Evolutionary conservation across 805 yeast species (phyloP), one percentile per base, ranked within the genome.

Genomic region (Myxozyma neglecta): DNA sequence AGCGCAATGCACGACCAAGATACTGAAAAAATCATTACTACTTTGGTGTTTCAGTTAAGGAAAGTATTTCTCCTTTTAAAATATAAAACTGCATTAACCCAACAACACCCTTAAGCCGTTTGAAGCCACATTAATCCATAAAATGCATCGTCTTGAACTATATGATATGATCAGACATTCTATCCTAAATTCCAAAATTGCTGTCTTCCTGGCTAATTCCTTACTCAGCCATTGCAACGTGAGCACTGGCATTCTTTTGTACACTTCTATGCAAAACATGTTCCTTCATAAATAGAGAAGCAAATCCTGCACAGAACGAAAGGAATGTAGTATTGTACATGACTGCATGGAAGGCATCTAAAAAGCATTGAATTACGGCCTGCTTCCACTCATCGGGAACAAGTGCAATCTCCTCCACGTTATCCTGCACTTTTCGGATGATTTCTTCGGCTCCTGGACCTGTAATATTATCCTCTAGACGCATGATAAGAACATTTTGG

Each of bases 401-500:
- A 14, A 42, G 35, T 32, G 45, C 58, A 16, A 63, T 61, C 36
- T 56, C 61, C 16, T 63, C 66, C 16, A 63, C 59, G 10, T 47
- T 42, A 52, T 63, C 66, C 47, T 63, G 66, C 6, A 63, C 59
- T 24, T 42, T 35, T 34, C 59, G 56, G 46, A 64, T 64, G 46
- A 64, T 54, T 6, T 60, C 63, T 36, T 61, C 63, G 13, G 60
- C 56, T 2, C 63, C 67, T 7, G 68, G 68, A 8, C 68, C 68
- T 16, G 66, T 59, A 24, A 60, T 56, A 20, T 56, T 50, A 16
- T 53, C 40, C 18, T 62, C 64, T 37, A 77, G 68, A 14, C 64
- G 56, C 8, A 49, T 43, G 1, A 63, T 62, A 57, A 83, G 73
- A 9, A 75, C 69, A 34, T 73, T 73, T 67, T 83, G 86, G 72